phyloP scores from a whole-genome alignment of 106 monocot species.

The Phalaenopsis equestris region DNA sequence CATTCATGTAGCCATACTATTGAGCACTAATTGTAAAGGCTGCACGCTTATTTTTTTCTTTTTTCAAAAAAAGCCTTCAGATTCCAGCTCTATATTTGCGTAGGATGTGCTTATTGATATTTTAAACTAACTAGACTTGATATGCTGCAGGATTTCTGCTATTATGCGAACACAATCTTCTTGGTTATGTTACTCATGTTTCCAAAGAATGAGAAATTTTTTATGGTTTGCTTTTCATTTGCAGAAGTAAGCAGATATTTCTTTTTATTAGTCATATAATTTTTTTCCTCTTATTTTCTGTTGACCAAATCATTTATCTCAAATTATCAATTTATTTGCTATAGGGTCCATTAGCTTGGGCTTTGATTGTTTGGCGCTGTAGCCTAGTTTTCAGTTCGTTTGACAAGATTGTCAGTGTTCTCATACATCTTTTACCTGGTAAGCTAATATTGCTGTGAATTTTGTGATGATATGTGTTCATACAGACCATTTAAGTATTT shows the following conservation, averaged over 20 bases:
- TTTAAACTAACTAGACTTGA: neutral
- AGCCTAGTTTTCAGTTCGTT: constrained; percentile 97
- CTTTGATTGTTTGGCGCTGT: constrained; percentile 96
- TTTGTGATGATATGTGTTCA: neutral
- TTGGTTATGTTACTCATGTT: constrained; percentile 81
- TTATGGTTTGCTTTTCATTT: constrained; percentile 99
- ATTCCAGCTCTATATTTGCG: neutral
- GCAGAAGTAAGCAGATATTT: constrained; percentile 66
- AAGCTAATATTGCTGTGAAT: constrained; percentile 9
- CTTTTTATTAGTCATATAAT: neutral
- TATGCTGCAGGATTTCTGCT: constrained; percentile 93
- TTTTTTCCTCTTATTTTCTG: neutral
- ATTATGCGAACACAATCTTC: constrained; percentile 97
- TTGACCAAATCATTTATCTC: neutral
- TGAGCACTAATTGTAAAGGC: neutral
- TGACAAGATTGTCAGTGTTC: constrained; percentile 96
- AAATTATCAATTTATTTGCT: constrained; percentile 1
- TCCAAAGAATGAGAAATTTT: constrained; percentile 92
- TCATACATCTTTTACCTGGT: constrained; percentile 99
- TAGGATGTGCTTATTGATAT: neutral
- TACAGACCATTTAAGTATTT: neutral
- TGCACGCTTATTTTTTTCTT: neutral
- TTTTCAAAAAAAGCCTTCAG: neutral
- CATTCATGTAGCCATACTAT: neutral
- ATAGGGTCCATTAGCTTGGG: constrained; percentile 98